Evolutionary conservation across 225 moss, liverwort and hornwort genomes (phyloP).

Genomic region (Marchantia polymorpha): DNA sequence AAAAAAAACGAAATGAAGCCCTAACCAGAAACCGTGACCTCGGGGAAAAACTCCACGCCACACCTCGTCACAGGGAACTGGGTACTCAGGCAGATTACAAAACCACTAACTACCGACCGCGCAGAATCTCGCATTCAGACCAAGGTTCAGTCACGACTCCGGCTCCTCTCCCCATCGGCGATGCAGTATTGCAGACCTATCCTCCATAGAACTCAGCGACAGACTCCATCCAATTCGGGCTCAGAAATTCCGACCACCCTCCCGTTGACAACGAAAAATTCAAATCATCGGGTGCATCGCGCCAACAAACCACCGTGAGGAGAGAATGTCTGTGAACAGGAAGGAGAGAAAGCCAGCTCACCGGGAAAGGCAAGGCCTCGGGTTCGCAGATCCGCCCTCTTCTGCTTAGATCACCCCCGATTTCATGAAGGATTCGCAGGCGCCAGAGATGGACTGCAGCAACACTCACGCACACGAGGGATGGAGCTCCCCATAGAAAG

Average conservation of each 20-base stretch:
- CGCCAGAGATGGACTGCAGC: background rate
- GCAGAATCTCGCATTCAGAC: background rate
- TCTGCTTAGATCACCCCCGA: constrained; percentile 2
- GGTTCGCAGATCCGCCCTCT: background rate
- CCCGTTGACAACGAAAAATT: background rate
- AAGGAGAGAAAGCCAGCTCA: background rate
- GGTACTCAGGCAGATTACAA: background rate
- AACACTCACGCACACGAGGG: too few species aligned
- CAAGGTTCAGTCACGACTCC: background rate
- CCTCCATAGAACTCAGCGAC: background rate
- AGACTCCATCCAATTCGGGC: background rate
- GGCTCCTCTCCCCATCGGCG: background rate
- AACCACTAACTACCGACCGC: background rate
- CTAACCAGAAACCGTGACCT: background rate
- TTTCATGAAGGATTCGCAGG: background rate
- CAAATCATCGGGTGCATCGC: background rate
- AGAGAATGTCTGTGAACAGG: background rate
- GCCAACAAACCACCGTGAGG: background rate
- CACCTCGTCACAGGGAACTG: background rate
- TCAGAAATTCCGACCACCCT: background rate
- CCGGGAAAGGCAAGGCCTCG: background rate
- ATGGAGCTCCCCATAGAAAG: background rate
- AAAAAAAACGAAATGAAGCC: background rate
- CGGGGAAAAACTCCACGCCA: background rate
- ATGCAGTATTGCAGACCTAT: background rate